These are phyloP conservation scores for Boletus coccyginus DNA, from an alignment of 768 basidiomycete species.

Conservation along the genomic window DNA sequence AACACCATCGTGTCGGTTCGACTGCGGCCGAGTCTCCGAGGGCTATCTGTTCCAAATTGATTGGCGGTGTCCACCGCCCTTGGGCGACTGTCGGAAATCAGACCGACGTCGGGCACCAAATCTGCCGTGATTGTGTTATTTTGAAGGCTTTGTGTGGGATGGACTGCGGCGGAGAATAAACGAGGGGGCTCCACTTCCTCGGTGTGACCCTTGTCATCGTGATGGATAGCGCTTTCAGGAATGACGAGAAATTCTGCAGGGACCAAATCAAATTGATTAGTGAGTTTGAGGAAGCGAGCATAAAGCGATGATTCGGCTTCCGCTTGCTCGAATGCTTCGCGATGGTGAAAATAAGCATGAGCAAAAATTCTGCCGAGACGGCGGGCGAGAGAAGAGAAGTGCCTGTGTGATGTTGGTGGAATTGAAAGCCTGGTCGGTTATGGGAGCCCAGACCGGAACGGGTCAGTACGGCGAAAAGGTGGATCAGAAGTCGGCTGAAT, in stretches of 20 bases:
- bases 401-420: conserved; percentile 75
- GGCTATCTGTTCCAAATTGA: conserved; percentile 33
- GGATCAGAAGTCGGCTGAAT: conserved; percentile 14
- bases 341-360: conserved; percentile 94
- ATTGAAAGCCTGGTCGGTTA: conserved; percentile 64
- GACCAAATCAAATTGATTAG: conserved; percentile 77
- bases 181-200: conserved; percentile 40
- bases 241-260: conserved; percentile 83
- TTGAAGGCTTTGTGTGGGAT: conserved; percentile 23
- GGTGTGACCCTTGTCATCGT: conserved; percentile 24
- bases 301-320: conserved; percentile 91
- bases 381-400: conserved; percentile 86
- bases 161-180: conserved; percentile 40
- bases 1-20: conserved; percentile 78
- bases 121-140: conserved; percentile 11
- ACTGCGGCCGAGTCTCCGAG: conserved; percentile 48
- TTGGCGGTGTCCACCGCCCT: conserved; percentile 16
- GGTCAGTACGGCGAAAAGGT: conserved; percentile 21
- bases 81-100: conserved; percentile 14
- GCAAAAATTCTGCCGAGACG: conserved; percentile 94
- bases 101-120: conserved; percentile 2
- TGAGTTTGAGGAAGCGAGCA: conserved; percentile 83
- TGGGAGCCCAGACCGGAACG: background rate
- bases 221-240: conserved; percentile 42
- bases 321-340: conserved; percentile 85